A percentile compares a stretch with the other conserved stretches of the same genome.
These are phyloP conservation scores for Rhizophora mangle DNA, from an alignment of 345 rosid species.

Conservation along the genomic window DNA sequence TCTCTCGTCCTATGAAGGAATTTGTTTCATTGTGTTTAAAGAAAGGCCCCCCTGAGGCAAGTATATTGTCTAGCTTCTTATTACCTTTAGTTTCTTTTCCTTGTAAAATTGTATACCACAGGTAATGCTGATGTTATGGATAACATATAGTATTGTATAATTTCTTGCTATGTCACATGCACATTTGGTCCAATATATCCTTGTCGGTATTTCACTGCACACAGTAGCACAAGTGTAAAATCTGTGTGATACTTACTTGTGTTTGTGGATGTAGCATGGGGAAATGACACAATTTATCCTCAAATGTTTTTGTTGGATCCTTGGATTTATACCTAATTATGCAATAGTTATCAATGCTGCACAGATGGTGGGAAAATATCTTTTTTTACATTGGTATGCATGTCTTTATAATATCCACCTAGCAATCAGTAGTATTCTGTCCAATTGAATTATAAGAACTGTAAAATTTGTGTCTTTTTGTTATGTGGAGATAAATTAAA, in stretches of 20 bases:
- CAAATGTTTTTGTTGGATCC: too few relatives aligned
- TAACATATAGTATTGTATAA: constrained; percentile 4
- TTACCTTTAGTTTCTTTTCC: not conserved
- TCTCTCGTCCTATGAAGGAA: constrained; percentile 95
- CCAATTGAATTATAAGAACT: not conserved
- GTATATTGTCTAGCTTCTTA: constrained; percentile 11
- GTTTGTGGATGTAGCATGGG: not conserved
- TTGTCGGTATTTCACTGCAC: too few relatives aligned
- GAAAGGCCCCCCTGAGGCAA: constrained; percentile 91
- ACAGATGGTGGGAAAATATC: too few relatives aligned
- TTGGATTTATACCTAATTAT: too few relatives aligned
- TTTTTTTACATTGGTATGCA: too few relatives aligned
- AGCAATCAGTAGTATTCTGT: not conserved
- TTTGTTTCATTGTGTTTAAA: constrained; percentile 91
- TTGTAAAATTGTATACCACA: not conserved
- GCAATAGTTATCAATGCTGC: too few relatives aligned
- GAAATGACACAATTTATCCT: not conserved
- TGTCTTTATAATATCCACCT: too few relatives aligned
- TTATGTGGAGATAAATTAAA: too few relatives aligned
- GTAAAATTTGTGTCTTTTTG: not conserved
- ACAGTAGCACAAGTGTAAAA: too few relatives aligned
- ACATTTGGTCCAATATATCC: not conserved
- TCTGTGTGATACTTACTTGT: too few relatives aligned
- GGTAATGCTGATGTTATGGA: not conserved
- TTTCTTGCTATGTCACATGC: not conserved